Evolutionary conservation across 805 yeast species (phyloP), one percentile per base, ranked within the genome.

Genomic region (Starmerella davenportii): DNA sequence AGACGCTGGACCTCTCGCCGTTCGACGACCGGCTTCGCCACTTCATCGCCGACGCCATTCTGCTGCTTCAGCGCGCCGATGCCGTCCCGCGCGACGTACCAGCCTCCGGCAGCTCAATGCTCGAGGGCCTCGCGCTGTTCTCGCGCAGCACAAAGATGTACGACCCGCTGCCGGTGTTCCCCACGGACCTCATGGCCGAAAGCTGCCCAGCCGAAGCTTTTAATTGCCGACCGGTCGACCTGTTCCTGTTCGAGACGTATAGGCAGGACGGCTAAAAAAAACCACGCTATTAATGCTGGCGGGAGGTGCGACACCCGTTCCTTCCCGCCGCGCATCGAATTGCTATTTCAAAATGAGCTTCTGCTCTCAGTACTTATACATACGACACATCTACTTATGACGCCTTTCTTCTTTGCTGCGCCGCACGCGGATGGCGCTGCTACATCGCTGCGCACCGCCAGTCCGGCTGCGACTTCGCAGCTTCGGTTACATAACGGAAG

Each of bases 191-290:
- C 46, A 29, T 29, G 8, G 9, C 15, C 9, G 32, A 29, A 15
- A 29, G 11, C 8, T 23, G 25, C 11, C n/a, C n/a, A n/a, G n/a
- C n/a, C n/a, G n/a, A n/a, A n/a, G n/a, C n/a, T n/a, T n/a, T n/a
- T n/a, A 29, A 29, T 29, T 7, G 13, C 46, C 63, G 69, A 1
- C 66, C 76, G 2, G 52, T 74, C 15, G 68, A 68, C 40, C 54
- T 74, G 38, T 66, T 70, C 15, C 54, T 66, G 39, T 74, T 74
- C 51, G 76, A 69, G 38, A 64, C 72, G 3, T 61, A 68, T 18
- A 13, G 14, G 15, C n/a, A n/a, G n/a, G n/a, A n/a, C n/a, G 14
- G 11, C 14, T 30, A 11, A 11, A 11, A 16, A 32, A 32, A 16
- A 16, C 15, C 8, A 32, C 15, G 13, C 13, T 7, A 28, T 14